Evolutionary conservation across 2,329 filamentous ascomycete species (phyloP), one percentile per base, ranked within the genome.

Genomic region (Exophiala phaeomuriformis): DNA sequence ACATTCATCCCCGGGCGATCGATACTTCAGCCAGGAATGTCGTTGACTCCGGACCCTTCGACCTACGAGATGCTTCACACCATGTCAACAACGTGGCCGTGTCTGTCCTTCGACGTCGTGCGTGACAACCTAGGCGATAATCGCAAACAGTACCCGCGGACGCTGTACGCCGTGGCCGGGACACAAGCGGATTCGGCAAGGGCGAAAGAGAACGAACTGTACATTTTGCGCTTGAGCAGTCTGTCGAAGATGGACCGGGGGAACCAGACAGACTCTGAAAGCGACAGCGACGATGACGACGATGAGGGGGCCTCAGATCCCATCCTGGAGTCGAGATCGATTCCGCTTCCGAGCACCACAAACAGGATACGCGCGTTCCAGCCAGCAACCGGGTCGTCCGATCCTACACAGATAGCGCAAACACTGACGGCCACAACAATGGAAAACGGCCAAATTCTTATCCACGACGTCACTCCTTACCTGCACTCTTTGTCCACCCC

Each of bases 1-100:
- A 95, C 90, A 39, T 98, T 97, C 72, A 96, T 98, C 65, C 90
- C 95, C 62, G 93, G 93, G 60, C 83, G 93, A 65, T 89, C 90
- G 70, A 91, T 93, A 74, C 80, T 97, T 59, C 88, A 89, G 60
- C 84, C 89, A 8, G 91, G 90, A 64, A 90, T 97, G 76, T 90
- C 89, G 3, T 80, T 98, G 52, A 83, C 90, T 2, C 91, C 93
- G 9, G 93, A 98, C 71, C 78, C 88, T 55, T 88, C 87, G n/a
- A 91, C 91, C 4, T 98, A 98, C 75, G 86, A 96, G 69, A 94
- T 98, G 90, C 82, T 98, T 55, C 93, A 98, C 76, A 89, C 83
- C 57, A 80, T 98, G 60, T 93, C 86, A 70, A 90, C 90, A 5
- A 90, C 90, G 1, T 98, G 93, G 93, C 93, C 93, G 2, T 98